Evolutionary conservation across 2,329 filamentous ascomycete genomes (phyloP).

Genomic region (Sclerotinia spermophila): DNA sequence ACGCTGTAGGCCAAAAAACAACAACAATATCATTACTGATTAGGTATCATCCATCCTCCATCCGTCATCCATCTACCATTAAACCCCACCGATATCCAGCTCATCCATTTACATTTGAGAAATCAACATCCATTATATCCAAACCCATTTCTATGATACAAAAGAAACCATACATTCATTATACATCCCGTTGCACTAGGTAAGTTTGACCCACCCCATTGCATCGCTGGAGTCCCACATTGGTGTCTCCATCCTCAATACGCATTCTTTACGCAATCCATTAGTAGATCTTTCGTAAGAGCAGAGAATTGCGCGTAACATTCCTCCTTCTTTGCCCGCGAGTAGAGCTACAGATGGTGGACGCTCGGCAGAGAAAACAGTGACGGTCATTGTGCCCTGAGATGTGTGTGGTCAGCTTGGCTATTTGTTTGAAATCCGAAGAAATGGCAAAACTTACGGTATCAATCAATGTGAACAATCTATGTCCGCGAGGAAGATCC

Average conservation of each 20-base stretch:
- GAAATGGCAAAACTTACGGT: constrained; percentile 21
- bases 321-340: constrained; percentile 38
- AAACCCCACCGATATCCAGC: background rate
- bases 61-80: background rate
- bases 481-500: constrained; percentile 19
- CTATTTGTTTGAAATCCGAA: background rate
- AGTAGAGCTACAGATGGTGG: constrained; percentile 37
- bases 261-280: constrained; percentile 22
- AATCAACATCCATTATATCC: background rate
- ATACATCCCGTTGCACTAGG: background rate
- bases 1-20: background rate
- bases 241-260: constrained; percentile 26
- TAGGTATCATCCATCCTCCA: background rate
- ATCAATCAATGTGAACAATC: constrained; percentile 35
- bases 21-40: background rate
- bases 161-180: background rate
- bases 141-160: background rate
- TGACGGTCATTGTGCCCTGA: constrained; percentile 29
- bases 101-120: background rate
- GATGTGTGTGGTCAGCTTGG: background rate
- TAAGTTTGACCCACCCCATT: constrained; percentile 18
- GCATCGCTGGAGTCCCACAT: constrained; percentile 17
- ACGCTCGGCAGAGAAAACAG: constrained; percentile 36
- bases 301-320: constrained; percentile 36
- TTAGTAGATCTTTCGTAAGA: constrained; percentile 24